These are phyloP conservation scores for Beauveria sp. DNA, from an alignment of 2,329 filamentous ascomycete species.

Conservation along the genomic window DNA sequence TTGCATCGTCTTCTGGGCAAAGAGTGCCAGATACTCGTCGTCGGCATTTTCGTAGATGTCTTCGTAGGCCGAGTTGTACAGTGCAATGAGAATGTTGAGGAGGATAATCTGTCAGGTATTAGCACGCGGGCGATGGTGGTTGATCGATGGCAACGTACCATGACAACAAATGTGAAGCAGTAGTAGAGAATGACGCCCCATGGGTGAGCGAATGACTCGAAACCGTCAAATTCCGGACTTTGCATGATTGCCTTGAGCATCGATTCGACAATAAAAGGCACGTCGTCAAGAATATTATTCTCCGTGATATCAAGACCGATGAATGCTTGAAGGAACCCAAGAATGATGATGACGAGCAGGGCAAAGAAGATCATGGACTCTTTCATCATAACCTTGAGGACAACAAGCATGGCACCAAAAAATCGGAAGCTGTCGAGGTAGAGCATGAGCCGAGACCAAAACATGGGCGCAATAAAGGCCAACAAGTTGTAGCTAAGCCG, in stretches of 20 bases:
- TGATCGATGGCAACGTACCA: constrained; percentile 48
- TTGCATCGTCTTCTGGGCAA: constrained; percentile 90
- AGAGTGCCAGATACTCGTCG: constrained; percentile 92
- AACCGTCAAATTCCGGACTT: constrained; percentile 79
- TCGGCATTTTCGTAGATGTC: constrained; percentile 90
- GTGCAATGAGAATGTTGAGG: constrained; percentile 90
- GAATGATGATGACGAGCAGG: constrained; percentile 71
- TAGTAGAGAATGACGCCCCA: constrained; percentile 97
- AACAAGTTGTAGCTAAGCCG: constrained; percentile 87
- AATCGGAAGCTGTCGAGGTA: constrained; percentile 93
- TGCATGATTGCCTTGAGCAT: constrained; percentile 92
- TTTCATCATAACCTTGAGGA: constrained; percentile 92
- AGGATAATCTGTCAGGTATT: constrained; percentile 49
- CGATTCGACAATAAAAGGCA: constrained; percentile 65
- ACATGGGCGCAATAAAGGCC: constrained; percentile 90
- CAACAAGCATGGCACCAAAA: constrained; percentile 96
- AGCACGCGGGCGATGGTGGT: background rate
- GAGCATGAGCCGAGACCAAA: constrained; percentile 86
- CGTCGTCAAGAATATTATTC: constrained; percentile 59
- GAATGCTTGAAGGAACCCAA: constrained; percentile 89
- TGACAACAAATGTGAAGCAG: constrained; percentile 93
- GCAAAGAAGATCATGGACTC: constrained; percentile 96
- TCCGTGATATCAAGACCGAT: constrained; percentile 84
- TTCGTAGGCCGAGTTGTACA: constrained; percentile 95
- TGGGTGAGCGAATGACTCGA: constrained; percentile 83